Percentiles rank a stretch among this genome's conserved stretches.
phyloP scores from a whole-genome alignment of 495 filamentous ascomycete genomes.

The Thermothielavioides terrestris region DNA sequence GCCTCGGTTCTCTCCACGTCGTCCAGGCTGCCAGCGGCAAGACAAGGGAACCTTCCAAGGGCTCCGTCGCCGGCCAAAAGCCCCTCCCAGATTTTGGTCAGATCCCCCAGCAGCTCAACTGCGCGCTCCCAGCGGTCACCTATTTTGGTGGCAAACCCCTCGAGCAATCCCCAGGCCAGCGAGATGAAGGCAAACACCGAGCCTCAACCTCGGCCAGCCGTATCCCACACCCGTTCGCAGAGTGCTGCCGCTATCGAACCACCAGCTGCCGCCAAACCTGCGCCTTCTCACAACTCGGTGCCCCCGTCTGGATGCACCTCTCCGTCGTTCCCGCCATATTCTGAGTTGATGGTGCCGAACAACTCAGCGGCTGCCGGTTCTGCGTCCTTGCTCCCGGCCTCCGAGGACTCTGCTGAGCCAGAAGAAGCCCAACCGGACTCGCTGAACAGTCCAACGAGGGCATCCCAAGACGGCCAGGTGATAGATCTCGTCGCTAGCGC shows the following conservation, averaged over 20 bases:
- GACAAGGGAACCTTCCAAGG: conserved; percentile 26
- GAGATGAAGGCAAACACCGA: conserved; percentile 5
- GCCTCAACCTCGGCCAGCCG: background rate
- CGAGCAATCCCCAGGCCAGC: background rate
- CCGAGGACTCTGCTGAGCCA: conserved; percentile 36
- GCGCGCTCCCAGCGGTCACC: conserved; percentile 18
- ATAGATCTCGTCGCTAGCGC: conserved; percentile 73
- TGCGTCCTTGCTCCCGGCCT: conserved; percentile 41
- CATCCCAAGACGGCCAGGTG: conserved; percentile 42
- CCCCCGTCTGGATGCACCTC: conserved; percentile 21
- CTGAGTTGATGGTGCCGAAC: conserved; percentile 6
- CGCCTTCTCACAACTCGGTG: conserved; percentile 15
- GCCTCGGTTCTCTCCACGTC: conserved; percentile 36
- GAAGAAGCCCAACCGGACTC: conserved; percentile 26
- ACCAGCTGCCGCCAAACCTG: conserved; percentile 16
- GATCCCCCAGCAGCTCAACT: conserved; percentile 9
- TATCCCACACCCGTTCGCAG: conserved; percentile 13
- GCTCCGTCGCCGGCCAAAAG: conserved; percentile 38
- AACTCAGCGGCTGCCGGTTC: conserved; percentile 20
- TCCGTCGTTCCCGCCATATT: conserved; percentile 4
- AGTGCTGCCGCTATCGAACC: conserved; percentile 22
- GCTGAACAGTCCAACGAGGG: conserved; percentile 45
- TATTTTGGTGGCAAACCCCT: background rate
- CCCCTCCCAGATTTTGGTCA: conserved; percentile 20
- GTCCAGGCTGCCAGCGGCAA: conserved; percentile 28